Base-by-base conservation (phyloP, 1,139 yeast genomes). In the Pichia sp. region DNA sequence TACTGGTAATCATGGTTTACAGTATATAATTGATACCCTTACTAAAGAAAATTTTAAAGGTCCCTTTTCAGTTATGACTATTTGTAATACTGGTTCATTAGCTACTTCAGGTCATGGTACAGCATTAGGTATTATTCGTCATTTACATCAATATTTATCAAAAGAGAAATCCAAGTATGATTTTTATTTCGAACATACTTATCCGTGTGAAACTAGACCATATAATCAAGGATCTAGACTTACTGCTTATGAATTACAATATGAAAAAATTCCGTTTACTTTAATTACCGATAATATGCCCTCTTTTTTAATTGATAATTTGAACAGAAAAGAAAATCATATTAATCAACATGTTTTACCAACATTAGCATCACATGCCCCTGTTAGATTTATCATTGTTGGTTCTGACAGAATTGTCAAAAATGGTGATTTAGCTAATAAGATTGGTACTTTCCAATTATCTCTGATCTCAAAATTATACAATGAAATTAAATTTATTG, bases 81-180 rank as follows among this genome's bases (percentile, higher is more conserved):
- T 89, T 43, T 82, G 91, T 56, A 83, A 83, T 59, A 83, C 91
- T 2, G 93, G 94, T 0, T 86, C 97, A 0, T 68, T 91, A 49
- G 98, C 98, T 1, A 91, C 97, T 3, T 87, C 97, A 3, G 97
- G 97, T 2, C 91, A 88, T 58, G 98, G 98, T 19, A 91, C 98
- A 7, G 97, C 97, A 0, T 70, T 91, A 33, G 97, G 97, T 15
- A 85, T 89, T 20, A 78, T 91, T 37, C 75, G 97, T 51, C 78
- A 95, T 0, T 68, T 85, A 50, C 53, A 22, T 64, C 60, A 49
- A 48, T 66, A 58, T 44, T 59, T 62, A 31, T 47, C 50, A 23
- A 60, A 57, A 38, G 38, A 40, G 4, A 31, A 41, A 45, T 24
- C 83, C 62, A 65, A 42, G 7, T 24, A 50, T 10, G 40, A 50